A percentile compares a stretch with the other conserved stretches of the same genome.
Conservation (phyloP, 805 yeast genomes). For the Brettanomyces sp. region DNA sequence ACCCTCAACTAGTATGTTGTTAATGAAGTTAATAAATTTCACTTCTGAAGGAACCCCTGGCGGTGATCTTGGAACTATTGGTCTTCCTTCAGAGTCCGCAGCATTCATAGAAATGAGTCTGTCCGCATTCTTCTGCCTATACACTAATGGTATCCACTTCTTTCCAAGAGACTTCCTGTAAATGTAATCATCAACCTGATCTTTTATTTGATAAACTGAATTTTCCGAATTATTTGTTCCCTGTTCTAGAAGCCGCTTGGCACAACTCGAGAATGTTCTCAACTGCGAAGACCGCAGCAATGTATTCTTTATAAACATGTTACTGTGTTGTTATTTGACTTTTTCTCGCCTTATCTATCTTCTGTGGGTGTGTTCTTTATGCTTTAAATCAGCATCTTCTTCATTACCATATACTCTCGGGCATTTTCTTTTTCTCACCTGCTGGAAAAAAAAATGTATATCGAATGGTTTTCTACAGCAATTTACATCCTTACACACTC, state of each 20-base stretch:
- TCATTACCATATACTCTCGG: too few species aligned
- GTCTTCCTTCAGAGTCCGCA: constrained; percentile 19
- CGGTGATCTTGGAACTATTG: constrained; percentile 15
- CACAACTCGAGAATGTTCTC: too few species aligned
- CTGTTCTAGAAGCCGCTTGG: background rate
- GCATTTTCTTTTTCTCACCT: too few species aligned
- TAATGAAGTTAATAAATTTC: constrained; percentile 18
- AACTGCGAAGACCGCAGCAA: too few species aligned
- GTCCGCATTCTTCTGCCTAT: constrained; percentile 16
- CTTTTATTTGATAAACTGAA: constrained; percentile 15
- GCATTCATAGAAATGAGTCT: constrained; percentile 12
- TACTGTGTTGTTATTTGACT: too few species aligned
- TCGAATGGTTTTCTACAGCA: too few species aligned
- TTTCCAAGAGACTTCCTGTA: constrained; percentile 16
- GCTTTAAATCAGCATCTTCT: too few species aligned
- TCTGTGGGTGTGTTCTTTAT: too few species aligned
- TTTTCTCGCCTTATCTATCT: too few species aligned
- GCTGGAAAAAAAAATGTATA: too few species aligned
- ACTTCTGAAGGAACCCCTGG: constrained; percentile 19
- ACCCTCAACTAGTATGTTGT: constrained; percentile 13
- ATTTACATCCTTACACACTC: too few species aligned
- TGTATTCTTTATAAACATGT: too few species aligned
- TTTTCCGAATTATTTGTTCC: background rate
- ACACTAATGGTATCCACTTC: constrained; percentile 16
- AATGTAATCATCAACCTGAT: constrained; percentile 21